These are phyloP conservation scores for Coprinopsis marcescibilis DNA, from an alignment of 768 basidiomycete genomes.

Conservation along the genomic window DNA sequence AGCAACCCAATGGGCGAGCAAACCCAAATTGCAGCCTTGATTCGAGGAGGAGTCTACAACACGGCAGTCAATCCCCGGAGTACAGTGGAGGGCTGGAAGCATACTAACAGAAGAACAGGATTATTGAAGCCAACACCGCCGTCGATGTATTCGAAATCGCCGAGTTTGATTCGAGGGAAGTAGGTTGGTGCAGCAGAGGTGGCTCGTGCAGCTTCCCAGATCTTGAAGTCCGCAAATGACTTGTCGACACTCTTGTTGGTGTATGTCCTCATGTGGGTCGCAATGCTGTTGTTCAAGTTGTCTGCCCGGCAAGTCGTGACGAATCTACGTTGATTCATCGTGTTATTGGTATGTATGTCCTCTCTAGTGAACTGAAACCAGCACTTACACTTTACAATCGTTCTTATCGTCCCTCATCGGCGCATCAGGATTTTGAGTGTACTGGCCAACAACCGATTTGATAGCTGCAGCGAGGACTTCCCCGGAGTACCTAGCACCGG, in stretches of 20 bases:
- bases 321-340: constrained; percentile 21
- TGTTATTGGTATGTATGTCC: background rate
- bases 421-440: constrained; percentile 21
- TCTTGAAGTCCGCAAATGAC: constrained; percentile 21
- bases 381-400: constrained; percentile 28
- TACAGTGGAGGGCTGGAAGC: background rate
- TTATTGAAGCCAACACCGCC: constrained; percentile 29
- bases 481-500: constrained; percentile 21
- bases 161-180: constrained; percentile 23
- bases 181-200: constrained; percentile 31
- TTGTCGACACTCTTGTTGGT: constrained; percentile 21
- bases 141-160: constrained; percentile 24
- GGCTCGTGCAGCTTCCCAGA: constrained; percentile 30
- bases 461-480: constrained; percentile 21
- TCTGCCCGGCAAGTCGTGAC: constrained; percentile 21
- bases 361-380: background rate
- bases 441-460: constrained; percentile 20
- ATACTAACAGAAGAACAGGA: constrained; percentile 21
- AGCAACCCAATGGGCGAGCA: constrained; percentile 17
- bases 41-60: constrained; percentile 23
- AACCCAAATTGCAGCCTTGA: constrained; percentile 18
- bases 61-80: background rate
- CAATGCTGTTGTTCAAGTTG: constrained; percentile 21
- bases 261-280: constrained; percentile 26
- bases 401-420: constrained; percentile 20